A percentile compares a stretch with the other conserved stretches of the same genome.
Conservation (phyloP, 768 basidiomycete genomes). For the Suillus subluteus region DNA sequence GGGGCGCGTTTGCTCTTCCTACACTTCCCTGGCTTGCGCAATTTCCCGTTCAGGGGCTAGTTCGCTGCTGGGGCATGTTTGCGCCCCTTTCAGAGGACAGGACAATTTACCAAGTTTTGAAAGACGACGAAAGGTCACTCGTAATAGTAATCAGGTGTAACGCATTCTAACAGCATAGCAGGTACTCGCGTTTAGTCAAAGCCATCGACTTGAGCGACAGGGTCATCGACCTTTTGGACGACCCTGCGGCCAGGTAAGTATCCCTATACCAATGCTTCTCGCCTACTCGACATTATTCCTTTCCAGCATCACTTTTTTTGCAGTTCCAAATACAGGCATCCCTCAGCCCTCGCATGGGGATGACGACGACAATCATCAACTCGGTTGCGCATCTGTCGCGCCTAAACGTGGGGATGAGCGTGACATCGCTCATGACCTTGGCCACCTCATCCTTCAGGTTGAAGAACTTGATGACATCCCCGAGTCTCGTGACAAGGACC, state of each 20-base stretch:
- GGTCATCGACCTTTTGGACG: constrained; percentile 41
- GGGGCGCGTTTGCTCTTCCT: constrained; percentile 23
- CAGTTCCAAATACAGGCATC: constrained; percentile 50
- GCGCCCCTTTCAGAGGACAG: constrained; percentile 15
- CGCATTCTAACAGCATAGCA: constrained; percentile 15
- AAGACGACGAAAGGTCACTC: constrained; percentile 19
- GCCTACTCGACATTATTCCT: neutral
- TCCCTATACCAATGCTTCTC: neutral
- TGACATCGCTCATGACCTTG: constrained; percentile 17
- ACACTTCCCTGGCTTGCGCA: constrained; percentile 29
- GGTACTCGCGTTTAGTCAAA: constrained; percentile 45
- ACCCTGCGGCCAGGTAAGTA: constrained; percentile 40
- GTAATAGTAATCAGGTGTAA: too few relatives aligned
- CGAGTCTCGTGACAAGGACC: constrained; percentile 48
- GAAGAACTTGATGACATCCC: constrained; percentile 46
- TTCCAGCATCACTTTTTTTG: constrained; percentile 57
- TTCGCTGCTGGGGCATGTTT: constrained; percentile 11
- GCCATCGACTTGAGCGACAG: constrained; percentile 44
- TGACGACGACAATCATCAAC: neutral
- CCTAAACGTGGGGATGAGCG: constrained; percentile 8
- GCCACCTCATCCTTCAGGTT: constrained; percentile 16
- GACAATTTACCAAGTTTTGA: constrained; percentile 34
- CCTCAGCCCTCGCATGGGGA: constrained; percentile 24
- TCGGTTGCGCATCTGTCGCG: constrained; percentile 5
- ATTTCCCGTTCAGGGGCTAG: constrained; percentile 19